Base-by-base conservation (phyloP, 2,329 filamentous ascomycete genomes). In the Penicillium sp. region DNA sequence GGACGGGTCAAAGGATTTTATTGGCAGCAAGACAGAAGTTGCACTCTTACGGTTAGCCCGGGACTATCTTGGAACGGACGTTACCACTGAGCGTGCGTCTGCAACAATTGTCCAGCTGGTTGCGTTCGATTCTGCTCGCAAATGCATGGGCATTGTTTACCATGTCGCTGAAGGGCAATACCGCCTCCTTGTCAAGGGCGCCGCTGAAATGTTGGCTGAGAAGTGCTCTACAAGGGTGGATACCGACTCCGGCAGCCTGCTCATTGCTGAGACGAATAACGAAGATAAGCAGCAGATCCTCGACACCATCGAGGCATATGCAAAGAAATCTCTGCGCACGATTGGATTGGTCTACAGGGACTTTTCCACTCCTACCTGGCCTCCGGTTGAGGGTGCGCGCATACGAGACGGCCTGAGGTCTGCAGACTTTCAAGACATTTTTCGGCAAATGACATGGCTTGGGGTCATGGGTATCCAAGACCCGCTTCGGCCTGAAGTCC, bases 1-100 rank as follows among this genome's bases (percentile, higher is more conserved):
- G n/a, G 85, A 91, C 38, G 88, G 90, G 15, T 77, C 83, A 56
- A 82, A 82, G 66, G 86, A 85, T 1, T 92, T 90, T 63, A 88
- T 92, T 67, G 90, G 90, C 50, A 91, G 89, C 70, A 92, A 92
- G 81, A 92, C 90, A 0, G 90, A 92, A 73, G 90, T 90, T 5
- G 90, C 90, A 3, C 78, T 92, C 60, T 83, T 93, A n/a, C 85
- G 87, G 29, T 86, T 91, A 69, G 90, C 89, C 15, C 84, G 84
- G 53, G 85, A 88, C 54, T 82, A 90, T 70, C 81, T 92, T 6
- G 88, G 83, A 17, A 89, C 92, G 86, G 85, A 87, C 3, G 83
- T 92, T 17, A 82, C 81, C 49, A 85, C 90, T 68, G 84, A 90
- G 70, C 87, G 90, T 51, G 79, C 81, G 6, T 85, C 87, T 61